Percentiles rank a stretch among this genome's conserved stretches.
phyloP scores from a whole-genome alignment of 2,329 filamentous ascomycete genomes.

The Parafenestella ontariensis region DNA sequence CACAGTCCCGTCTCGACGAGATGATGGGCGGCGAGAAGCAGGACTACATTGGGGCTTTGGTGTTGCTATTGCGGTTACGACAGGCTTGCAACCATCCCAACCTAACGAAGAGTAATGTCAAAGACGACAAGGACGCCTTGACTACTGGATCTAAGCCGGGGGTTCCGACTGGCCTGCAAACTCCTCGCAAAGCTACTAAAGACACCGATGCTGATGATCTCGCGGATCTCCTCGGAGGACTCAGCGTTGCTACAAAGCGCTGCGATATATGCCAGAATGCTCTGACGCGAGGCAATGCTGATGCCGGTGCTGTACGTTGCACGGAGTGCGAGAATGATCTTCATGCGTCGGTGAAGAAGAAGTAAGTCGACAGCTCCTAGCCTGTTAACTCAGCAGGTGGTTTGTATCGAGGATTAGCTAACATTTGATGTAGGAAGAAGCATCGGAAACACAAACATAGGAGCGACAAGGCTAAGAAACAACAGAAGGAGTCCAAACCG shows the following conservation, averaged over 20 bases:
- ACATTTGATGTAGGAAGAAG: slow-evolving; percentile 41
- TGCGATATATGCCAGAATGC: slow-evolving; percentile 84
- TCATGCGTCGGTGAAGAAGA: slow-evolving; percentile 58
- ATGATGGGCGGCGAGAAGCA: slow-evolving; percentile 84
- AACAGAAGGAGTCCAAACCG: slow-evolving; percentile 27
- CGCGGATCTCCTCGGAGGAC: slow-evolving; percentile 82
- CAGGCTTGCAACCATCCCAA: slow-evolving; percentile 96
- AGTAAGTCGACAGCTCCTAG: slow-evolving; percentile 34
- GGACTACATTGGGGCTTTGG: slow-evolving; percentile 93
- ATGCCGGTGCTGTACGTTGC: slow-evolving; percentile 66
- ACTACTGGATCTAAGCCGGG: slow-evolving; percentile 64
- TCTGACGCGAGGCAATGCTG: slow-evolving; percentile 64
- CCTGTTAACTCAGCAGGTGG: slow-evolving; percentile 10
- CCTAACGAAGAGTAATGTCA: slow-evolving; percentile 82
- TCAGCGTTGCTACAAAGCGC: slow-evolving; percentile 77
- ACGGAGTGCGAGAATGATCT: slow-evolving; percentile 78
- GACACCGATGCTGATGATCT: slow-evolving; percentile 79
- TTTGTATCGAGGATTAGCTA: background rate
- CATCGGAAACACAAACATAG: slow-evolving; percentile 54
- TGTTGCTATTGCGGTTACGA: slow-evolving; percentile 85
- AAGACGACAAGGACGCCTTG: slow-evolving; percentile 86
- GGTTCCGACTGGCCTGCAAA: slow-evolving; percentile 43
- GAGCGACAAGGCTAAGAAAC: slow-evolving; percentile 46
- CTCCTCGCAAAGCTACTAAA: slow-evolving; percentile 51
- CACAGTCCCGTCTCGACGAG: slow-evolving; percentile 83